phyloP scores from a whole-genome alignment of 1,139 yeast species.

The Candida glucosophila region DNA sequence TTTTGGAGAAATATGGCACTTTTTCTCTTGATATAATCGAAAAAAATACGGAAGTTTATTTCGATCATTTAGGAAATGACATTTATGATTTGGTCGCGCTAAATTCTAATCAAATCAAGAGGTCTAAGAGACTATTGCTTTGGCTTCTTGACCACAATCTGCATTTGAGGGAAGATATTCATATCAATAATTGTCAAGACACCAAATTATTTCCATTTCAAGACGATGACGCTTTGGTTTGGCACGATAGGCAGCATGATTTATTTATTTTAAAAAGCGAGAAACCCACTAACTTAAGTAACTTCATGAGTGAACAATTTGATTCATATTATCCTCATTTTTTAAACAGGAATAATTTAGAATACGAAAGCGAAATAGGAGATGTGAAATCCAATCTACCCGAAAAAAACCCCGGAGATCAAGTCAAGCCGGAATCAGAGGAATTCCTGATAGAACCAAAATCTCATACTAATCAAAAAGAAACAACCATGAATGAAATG shows the following conservation, averaged over 20 bases:
- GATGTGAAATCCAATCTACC: constrained; percentile 9
- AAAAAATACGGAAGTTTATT: constrained; percentile 26
- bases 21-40: constrained; percentile 21
- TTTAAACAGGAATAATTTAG: constrained; percentile 4
- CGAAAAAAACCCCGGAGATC: constrained; percentile 6
- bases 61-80: constrained; percentile 14
- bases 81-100: constrained; percentile 23
- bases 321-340: too few species aligned
- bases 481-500: constrained; percentile 1
- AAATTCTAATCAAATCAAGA: constrained; percentile 16
- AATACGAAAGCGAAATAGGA: constrained; percentile 7
- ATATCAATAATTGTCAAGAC: too few species aligned
- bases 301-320: constrained; percentile 16
- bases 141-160: constrained; percentile 32
- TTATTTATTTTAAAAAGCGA: constrained; percentile 12
- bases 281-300: constrained; percentile 2
- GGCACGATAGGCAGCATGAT: constrained; percentile 21
- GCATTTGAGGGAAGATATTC: too few species aligned
- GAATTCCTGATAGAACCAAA: too few species aligned
- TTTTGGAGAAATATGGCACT: constrained; percentile 15
- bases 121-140: constrained; percentile 29
- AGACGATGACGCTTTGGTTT: constrained; percentile 26
- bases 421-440: too few species aligned
- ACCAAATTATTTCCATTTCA: constrained; percentile 28
- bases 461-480: constrained; percentile 1